These are phyloP conservation scores for Nothophytophthora sp. DNA, from an alignment of 352 stramenopile genomes.

Conservation along the genomic window DNA sequence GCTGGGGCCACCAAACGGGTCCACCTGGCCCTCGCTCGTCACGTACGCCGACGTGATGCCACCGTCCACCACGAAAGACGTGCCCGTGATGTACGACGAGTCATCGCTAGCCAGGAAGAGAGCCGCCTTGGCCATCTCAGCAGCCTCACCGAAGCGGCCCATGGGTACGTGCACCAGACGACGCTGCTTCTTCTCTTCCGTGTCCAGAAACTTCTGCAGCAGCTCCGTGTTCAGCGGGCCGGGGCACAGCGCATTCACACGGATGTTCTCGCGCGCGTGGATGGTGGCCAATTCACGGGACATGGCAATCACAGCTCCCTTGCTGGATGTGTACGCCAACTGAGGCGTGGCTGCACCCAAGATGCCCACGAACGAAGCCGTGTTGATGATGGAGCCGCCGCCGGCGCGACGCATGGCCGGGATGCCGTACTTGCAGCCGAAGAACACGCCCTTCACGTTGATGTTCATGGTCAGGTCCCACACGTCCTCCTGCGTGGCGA, in stretches of 20 bases:
- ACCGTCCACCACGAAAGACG: constrained; percentile 86
- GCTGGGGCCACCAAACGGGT: constrained; percentile 80
- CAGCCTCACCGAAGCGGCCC: constrained; percentile 84
- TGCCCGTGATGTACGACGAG: constrained; percentile 86
- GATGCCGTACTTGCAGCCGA: constrained; percentile 88
- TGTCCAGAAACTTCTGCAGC: constrained; percentile 88
- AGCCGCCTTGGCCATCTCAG: constrained; percentile 87
- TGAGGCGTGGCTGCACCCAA: constrained; percentile 82
- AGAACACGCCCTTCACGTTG: constrained; percentile 91
- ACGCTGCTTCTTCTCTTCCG: constrained; percentile 84
- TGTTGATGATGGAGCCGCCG: constrained; percentile 88
- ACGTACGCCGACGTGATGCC: constrained; percentile 88
- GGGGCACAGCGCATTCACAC: constrained; percentile 86
- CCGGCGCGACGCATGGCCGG: constrained; percentile 77
- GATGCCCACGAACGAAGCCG: constrained; percentile 83
- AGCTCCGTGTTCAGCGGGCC: constrained; percentile 86
- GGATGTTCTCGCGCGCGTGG: constrained; percentile 87
- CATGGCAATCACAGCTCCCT: constrained; percentile 86
- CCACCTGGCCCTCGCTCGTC: constrained; percentile 75
- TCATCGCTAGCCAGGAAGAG: constrained; percentile 88
- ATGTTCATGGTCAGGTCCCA: constrained; percentile 89
- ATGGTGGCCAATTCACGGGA: constrained; percentile 85
- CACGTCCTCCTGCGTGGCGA: constrained; percentile 74
- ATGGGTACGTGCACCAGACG: constrained; percentile 88
- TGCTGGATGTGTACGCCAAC: constrained; percentile 89